phyloP scores from a whole-genome alignment of 2,329 filamentous ascomycete species.

The Emericellopsis atlantica region DNA sequence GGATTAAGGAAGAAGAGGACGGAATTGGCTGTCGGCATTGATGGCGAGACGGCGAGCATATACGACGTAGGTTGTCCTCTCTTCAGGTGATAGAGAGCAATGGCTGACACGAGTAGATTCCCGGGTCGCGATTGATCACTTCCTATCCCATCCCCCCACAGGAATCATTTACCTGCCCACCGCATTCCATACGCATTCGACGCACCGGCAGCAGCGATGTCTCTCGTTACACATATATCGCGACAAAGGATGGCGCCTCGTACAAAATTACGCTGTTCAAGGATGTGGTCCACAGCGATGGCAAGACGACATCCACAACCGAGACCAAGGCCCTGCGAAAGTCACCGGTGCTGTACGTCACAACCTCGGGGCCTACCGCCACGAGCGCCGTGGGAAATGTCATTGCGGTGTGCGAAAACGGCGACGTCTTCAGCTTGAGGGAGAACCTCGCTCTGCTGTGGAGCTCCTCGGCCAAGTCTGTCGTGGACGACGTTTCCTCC shows the following conservation, averaged over 20 bases:
- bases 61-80: conserved; percentile 42
- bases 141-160: conserved; percentile 57
- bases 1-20: conserved; percentile 48
- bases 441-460: conserved; percentile 27
- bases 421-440: conserved; percentile 47
- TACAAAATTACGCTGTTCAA: conserved; percentile 46
- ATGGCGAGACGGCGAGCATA: conserved; percentile 53
- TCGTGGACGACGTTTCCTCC: conserved; percentile 20
- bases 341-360: conserved; percentile 21
- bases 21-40: conserved; percentile 50
- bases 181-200: conserved; percentile 44
- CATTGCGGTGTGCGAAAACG: conserved; percentile 45
- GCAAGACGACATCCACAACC: conserved; percentile 38
- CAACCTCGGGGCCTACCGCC: conserved; percentile 14
- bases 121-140: conserved; percentile 48
- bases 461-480: conserved; percentile 18
- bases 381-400: conserved; percentile 22
- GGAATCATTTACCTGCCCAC: conserved; percentile 49
- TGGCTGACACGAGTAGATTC: conserved; percentile 28
- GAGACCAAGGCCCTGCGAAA: conserved; percentile 27
- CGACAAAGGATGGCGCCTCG: conserved; percentile 33
- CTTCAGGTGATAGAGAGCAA: neutral
- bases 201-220: conserved; percentile 32
- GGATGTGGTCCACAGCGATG: conserved; percentile 37
- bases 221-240: conserved; percentile 48